Percentiles rank a stretch among this genome's conserved stretches.
phyloP scores from a whole-genome alignment of 2,329 filamentous ascomycete genomes.

The Sporothrix pseudoabietina region DNA sequence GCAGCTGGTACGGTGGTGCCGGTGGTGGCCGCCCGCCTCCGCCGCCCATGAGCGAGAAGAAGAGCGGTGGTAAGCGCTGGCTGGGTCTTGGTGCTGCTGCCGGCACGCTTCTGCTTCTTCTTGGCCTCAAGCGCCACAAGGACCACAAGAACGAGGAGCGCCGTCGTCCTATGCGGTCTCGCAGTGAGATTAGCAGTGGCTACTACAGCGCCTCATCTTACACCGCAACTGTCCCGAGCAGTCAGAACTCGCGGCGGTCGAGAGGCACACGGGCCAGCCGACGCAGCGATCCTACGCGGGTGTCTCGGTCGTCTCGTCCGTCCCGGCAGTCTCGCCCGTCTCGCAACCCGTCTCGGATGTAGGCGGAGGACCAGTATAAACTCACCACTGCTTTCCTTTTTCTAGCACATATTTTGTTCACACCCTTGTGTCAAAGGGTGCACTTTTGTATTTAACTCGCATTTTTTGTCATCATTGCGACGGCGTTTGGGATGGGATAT shows the following conservation, averaged over 20 bases:
- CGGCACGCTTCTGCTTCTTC: slow-evolving; percentile 55
- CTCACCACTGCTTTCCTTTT: slow-evolving; percentile 16
- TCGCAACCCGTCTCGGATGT: slow-evolving; percentile 24
- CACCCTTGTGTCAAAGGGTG: neutral
- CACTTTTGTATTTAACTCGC: slow-evolving; percentile 20
- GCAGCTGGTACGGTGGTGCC: slow-evolving; percentile 53
- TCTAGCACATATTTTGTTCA: slow-evolving; percentile 9
- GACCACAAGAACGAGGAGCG: slow-evolving; percentile 49
- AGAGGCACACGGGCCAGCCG: slow-evolving; percentile 36
- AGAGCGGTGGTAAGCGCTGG: slow-evolving; percentile 54
- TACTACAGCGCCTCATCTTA: slow-evolving; percentile 58
- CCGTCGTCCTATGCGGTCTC: slow-evolving; percentile 45
- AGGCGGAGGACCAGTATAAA: neutral
- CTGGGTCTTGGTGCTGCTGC: slow-evolving; percentile 56
- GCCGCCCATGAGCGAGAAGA: slow-evolving; percentile 50
- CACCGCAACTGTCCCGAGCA: slow-evolving; percentile 48
- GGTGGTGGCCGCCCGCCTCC: slow-evolving; percentile 45
- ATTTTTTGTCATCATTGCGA: slow-evolving; percentile 29
- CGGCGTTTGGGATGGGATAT: slow-evolving; percentile 27
- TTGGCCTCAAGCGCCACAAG: slow-evolving; percentile 57
- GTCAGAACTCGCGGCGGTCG: slow-evolving; percentile 39
- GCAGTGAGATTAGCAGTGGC: slow-evolving; percentile 53
- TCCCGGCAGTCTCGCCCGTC: slow-evolving; percentile 27
- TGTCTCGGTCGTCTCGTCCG: slow-evolving; percentile 36
- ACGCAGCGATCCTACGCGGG: slow-evolving; percentile 38